Base-by-base conservation (phyloP, 331 rosid genomes). In the Acacia concinna region DNA sequence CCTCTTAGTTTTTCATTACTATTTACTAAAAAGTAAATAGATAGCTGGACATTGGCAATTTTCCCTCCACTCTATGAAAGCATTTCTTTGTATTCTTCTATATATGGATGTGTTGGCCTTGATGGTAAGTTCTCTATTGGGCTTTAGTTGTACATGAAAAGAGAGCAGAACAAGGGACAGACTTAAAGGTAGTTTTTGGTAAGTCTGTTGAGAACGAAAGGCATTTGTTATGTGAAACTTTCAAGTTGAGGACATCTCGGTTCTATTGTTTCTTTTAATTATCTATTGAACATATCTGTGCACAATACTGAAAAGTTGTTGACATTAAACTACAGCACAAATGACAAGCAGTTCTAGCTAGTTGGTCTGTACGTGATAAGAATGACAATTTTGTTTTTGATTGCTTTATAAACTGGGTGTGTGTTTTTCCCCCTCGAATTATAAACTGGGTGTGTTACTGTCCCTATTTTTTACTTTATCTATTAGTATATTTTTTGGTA, bases 401-500 rank as follows among this genome's bases (percentile, higher is more conserved):
- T 49, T 81, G 30, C 31, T 47, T 9, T 44, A 34, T 62, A 65
- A 69, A 59, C 25, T 34, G 43, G 21, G 70, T 40, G 32, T 8
- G 13, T 69, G n/a, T n/a, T n/a, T n/a, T n/a, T n/a, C n/a, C n/a
- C n/a, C n/a, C n/a, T n/a, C n/a, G n/a, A n/a, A n/a, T 9, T 44
- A 34, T 62, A 65, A 69, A 59, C 25, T 34, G 43, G 21, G 70
- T 40, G 32, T 8, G 13, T 69, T 43, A 1, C 1, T 41, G 5
- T 41, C 43, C 74, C 27, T 43, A 23, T 73, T 38, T 68, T 64
- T 14, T 64, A 41, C 17, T 70, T 44, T 74, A 76, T 27, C 54
- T 73, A 6, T 67, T 78, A 52, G 75, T 64, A 74, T 38, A 66
- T 81, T 75, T 74, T 67, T 47, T 85, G 71, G 77, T 62, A 78